These are phyloP conservation scores for Nicotiana paniculata DNA, from an alignment of 257 asterid genomes.

Conservation along the genomic window DNA sequence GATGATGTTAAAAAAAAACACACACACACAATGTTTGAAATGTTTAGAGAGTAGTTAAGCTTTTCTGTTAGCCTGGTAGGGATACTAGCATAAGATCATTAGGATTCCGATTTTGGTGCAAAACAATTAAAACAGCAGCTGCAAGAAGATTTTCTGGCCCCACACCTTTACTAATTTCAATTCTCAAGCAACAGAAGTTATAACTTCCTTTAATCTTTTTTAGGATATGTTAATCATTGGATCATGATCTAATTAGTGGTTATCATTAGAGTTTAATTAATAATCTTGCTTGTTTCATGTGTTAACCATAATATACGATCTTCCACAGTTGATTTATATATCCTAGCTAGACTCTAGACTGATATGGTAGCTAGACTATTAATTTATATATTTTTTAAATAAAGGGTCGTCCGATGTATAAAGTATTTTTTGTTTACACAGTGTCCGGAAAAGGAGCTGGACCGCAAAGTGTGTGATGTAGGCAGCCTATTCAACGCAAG, in stretches of 20 bases:
- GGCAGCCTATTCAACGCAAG: too few relatives aligned
- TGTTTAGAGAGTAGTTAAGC: slow-evolving; percentile 35
- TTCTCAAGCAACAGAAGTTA: slow-evolving; percentile 17
- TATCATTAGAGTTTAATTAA: neutral
- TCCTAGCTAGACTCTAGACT: neutral
- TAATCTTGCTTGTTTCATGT: neutral
- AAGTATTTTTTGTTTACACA: too few relatives aligned
- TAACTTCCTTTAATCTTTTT: slow-evolving; percentile 13
- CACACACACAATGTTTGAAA: neutral
- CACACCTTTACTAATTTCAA: slow-evolving; percentile 10
- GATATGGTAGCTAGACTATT: too few relatives aligned
- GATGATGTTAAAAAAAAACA: too few relatives aligned
- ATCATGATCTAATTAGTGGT: slow-evolving; percentile 18
- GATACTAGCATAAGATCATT: slow-evolving; percentile 28
- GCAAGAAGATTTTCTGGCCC: slow-evolving; percentile 34
- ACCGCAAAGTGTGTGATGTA: too few relatives aligned
- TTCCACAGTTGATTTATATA: neutral
- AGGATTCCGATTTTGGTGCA: slow-evolving; percentile 40
- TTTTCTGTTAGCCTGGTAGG: slow-evolving; percentile 21
- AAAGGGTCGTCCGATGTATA: too few relatives aligned
- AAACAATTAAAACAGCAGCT: slow-evolving; percentile 19
- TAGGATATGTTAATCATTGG: slow-evolving; percentile 16
- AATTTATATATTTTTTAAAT: too few relatives aligned
- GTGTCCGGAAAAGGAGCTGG: fast-evolving
- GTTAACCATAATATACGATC: neutral